Evolutionary conservation across 2,329 filamentous ascomycete species (phyloP).

Genomic region (Magnaporthales sp.): DNA sequence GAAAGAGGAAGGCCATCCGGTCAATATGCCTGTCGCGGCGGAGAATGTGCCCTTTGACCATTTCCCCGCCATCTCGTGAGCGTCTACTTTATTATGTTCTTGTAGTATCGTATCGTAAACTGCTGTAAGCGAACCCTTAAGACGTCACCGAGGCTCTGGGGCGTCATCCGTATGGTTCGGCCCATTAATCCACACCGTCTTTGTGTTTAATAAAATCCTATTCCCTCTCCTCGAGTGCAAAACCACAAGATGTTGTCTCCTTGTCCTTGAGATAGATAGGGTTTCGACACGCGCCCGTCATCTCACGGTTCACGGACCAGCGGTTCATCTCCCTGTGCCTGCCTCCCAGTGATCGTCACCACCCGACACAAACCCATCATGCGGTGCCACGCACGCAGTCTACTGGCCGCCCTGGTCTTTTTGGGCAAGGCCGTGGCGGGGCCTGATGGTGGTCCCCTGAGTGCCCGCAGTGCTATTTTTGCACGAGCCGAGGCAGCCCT

Average conservation of each 20-base stretch:
- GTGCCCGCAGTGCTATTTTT: neutral
- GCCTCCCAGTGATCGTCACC: neutral
- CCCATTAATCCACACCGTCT: neutral
- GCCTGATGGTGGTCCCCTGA: neutral
- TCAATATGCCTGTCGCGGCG: neutral
- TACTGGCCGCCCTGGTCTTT: neutral
- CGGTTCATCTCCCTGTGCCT: neutral
- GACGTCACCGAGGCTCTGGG: neutral
- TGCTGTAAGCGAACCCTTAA: neutral
- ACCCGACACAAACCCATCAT: neutral
- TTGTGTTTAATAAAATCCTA: neutral
- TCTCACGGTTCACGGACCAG: neutral
- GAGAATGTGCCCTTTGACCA: neutral
- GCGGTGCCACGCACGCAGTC: neutral
- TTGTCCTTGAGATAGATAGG: neutral
- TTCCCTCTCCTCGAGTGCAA: neutral
- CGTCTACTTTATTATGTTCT: neutral
- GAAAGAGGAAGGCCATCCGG: neutral
- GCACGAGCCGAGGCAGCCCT: neutral
- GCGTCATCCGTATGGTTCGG: neutral
- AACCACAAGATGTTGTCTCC: neutral
- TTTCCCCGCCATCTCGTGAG: neutral
- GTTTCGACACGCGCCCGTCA: neutral
- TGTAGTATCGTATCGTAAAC: neutral
- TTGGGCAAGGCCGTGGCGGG: neutral